Conservation (phyloP, 129 eudicot species). For the Cynara cardunculus region DNA sequence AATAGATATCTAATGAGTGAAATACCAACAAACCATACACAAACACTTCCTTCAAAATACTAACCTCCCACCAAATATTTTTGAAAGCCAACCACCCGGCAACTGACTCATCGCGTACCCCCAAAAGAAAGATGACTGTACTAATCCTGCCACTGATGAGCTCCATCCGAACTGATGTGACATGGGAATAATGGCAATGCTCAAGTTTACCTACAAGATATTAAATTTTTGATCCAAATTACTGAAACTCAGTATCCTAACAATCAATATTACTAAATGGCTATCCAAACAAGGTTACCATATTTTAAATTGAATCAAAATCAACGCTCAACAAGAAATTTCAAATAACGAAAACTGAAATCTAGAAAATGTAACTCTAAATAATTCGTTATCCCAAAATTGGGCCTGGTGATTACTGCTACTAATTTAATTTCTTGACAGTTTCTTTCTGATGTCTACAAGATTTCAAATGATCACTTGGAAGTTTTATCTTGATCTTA, state of each 20-base stretch:
- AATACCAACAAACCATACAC: neutral
- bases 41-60: constrained; percentile 30
- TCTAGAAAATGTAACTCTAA: neutral
- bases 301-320: neutral
- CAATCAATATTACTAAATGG: constrained; percentile 5
- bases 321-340: neutral
- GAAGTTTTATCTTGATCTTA: too few species aligned
- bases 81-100: constrained; percentile 98
- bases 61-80: constrained; percentile 94
- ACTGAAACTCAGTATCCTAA: neutral
- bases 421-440: neutral
- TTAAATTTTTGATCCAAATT: neutral
- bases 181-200: constrained; percentile 98
- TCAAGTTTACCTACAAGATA: constrained; percentile 72
- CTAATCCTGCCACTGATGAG: constrained; percentile 92
- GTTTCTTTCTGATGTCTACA: neutral
- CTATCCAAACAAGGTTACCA: neutral
- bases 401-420: neutral
- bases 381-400: neutral
- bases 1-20: neutral
- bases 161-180: constrained; percentile 95
- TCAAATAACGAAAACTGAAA: neutral
- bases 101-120: constrained; percentile 97
- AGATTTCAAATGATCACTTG: neutral
- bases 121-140: constrained; percentile 98